Conservation (phyloP, 192 early-diverging fungal genomes). For the Umbelopsis sp. region DNA sequence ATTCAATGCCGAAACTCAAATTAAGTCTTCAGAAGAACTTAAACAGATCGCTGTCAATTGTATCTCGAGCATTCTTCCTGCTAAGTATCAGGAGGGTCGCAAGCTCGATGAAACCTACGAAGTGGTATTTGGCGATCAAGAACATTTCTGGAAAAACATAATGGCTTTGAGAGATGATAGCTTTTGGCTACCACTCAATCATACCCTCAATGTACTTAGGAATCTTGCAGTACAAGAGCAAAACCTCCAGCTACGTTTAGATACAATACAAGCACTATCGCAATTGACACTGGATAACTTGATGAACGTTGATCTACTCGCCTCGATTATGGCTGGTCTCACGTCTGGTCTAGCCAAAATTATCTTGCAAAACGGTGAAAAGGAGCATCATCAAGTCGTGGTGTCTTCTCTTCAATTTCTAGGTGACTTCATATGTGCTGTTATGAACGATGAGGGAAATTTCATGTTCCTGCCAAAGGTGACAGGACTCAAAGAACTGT, state of each 20-base stretch:
- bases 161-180: conserved; percentile 10
- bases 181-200: conserved; percentile 20
- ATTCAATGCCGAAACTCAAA: neutral
- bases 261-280: conserved; percentile 32
- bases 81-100: conserved; percentile 10
- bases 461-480: neutral
- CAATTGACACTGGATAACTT: conserved; percentile 34
- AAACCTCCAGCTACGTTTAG: conserved; percentile 32
- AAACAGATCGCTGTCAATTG: conserved; percentile 27
- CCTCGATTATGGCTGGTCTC: conserved; percentile 39
- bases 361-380: conserved; percentile 31
- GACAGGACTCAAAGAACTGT: conserved; percentile 24
- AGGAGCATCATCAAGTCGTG: conserved; percentile 44
- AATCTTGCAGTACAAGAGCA: conserved; percentile 23
- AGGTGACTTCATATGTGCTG: conserved; percentile 25
- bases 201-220: neutral
- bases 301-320: conserved; percentile 20
- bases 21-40: conserved; percentile 32
- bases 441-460: conserved; percentile 34
- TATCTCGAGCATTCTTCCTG: conserved; percentile 25
- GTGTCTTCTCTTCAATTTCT: conserved; percentile 28
- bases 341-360: conserved; percentile 31
- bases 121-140: neutral
- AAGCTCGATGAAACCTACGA: conserved; percentile 1
- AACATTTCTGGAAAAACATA: conserved; percentile 8